phyloP scores from a whole-genome alignment of 306 rosid species.

The Begonia loranthoides region DNA sequence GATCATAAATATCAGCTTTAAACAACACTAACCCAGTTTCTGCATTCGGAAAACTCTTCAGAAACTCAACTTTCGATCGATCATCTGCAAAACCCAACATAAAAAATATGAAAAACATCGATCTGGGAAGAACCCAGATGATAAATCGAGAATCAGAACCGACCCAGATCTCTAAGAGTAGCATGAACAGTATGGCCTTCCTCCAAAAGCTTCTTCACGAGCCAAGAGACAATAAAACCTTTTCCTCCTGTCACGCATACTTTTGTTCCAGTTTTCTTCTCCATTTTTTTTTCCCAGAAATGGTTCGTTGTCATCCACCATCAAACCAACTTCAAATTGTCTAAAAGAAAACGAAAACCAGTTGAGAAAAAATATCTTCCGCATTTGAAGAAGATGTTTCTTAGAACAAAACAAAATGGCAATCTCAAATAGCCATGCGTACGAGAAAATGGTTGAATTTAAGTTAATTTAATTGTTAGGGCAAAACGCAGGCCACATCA shows the following conservation, averaged over 20 bases:
- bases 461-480: no score
- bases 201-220: slow-evolving; percentile 19
- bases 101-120: no score
- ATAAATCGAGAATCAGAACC: no score
- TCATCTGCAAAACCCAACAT: slow-evolving; percentile 7
- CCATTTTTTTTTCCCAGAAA: no score
- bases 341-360: no score
- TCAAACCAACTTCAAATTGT: no score
- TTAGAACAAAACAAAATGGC: no score
- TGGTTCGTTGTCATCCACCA: no score
- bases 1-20: slow-evolving; percentile 17
- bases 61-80: slow-evolving; percentile 9
- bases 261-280: neutral
- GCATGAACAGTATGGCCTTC: slow-evolving; percentile 27
- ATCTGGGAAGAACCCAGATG: neutral
- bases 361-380: no score
- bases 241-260: slow-evolving; percentile 32
- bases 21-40: slow-evolving; percentile 17
- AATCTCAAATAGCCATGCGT: no score
- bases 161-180: slow-evolving; percentile 23
- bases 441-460: no score
- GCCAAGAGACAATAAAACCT: slow-evolving; percentile 19
- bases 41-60: slow-evolving; percentile 16
- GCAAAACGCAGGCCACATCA: neutral
- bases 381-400: no score